Base-by-base conservation (phyloP, 768 basidiomycete species). In the Tylopilus felleus region DNA sequence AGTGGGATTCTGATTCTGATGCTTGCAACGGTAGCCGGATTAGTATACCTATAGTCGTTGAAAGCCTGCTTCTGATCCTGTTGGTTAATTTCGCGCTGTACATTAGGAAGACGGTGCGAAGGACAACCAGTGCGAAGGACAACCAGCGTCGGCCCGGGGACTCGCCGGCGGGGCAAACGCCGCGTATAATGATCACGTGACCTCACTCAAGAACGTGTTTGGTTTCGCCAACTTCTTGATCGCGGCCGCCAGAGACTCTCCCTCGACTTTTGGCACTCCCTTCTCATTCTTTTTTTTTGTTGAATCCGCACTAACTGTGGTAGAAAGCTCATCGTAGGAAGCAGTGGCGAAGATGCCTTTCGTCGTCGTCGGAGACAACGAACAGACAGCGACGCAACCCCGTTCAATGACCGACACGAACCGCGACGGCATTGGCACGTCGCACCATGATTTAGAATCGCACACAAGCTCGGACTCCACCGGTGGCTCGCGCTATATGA, bases 341-440 rank as follows among this genome's bases (percentile, higher is more conserved):
- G 45, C 39, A 23, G 52, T 35, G 27, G 27, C 48, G 19, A 55
- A 42, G 43, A 31, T 17, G 44, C 22, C 35, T 14, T 31, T 39
- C 9, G 35, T 52, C 22, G 36, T 21, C n/a, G n/a, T n/a, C n/a
- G n/a, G n/a, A n/a, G n/a, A n/a, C n/a, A n/a, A n/a, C 38, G 53
- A 23, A 47, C 39, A 52, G 17, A 19, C 42, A 10, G 36, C 39
- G 23, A 51, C 50, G 25, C 49, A 23, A 55, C 49, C 23, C 44
- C 38, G 29, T 49, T 41, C 55, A 50, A 64, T 64, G 63, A 35
- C 53, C 50, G 43, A 64, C 43, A 53, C 54, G 46, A 47, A 58
- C 56, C 56, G 42, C 51, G n/a, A 54, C 50, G 45, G 50, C 23
- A 53, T 29, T 35, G 28, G 52, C 23, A 52, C 42, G 51, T 55